Evolutionary conservation across 495 filamentous ascomycete genomes (phyloP).

Genomic region (Aspergillus asperescens): DNA sequence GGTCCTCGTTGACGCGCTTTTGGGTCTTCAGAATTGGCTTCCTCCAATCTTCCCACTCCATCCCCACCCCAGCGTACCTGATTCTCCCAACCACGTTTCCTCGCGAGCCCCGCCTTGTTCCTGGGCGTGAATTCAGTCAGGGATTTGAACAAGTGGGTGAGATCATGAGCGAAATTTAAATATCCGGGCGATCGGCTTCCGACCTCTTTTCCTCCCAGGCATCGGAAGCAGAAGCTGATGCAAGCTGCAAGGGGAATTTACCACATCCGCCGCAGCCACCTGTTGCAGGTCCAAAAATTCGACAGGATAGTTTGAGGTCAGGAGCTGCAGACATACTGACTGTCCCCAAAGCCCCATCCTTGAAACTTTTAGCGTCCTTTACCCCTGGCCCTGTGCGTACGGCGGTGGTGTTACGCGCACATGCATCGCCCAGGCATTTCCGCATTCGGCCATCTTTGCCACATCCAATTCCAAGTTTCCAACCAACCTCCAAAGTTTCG

Average conservation of each 20-base stretch:
- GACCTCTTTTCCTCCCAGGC: neutral
- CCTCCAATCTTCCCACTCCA: no score
- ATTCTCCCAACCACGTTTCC: neutral
- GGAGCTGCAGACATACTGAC: no score
- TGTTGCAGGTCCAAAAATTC: conserved; percentile 14
- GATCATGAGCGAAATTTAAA: conserved; percentile 1
- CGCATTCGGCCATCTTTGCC: neutral
- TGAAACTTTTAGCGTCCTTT: conserved; percentile 5
- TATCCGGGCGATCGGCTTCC: conserved; percentile 22
- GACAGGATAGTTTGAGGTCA: neutral
- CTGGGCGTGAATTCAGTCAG: no score
- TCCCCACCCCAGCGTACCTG: neutral
- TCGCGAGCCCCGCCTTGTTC: no score
- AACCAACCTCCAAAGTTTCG: neutral
- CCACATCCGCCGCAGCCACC: conserved; percentile 16
- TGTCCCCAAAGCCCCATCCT: no score
- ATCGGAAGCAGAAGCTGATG: conserved; percentile 3
- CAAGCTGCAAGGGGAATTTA: conserved; percentile 17
- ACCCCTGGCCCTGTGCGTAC: conserved; percentile 2
- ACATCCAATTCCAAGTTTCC: no score
- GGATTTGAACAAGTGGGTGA: no score
- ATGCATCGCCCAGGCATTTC: neutral
- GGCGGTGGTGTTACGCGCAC: neutral
- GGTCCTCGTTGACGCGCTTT: no score
- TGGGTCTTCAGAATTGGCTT: no score